Evolutionary conservation across 352 stramenopile species (phyloP).

Genomic region (Pythium aquatile): DNA sequence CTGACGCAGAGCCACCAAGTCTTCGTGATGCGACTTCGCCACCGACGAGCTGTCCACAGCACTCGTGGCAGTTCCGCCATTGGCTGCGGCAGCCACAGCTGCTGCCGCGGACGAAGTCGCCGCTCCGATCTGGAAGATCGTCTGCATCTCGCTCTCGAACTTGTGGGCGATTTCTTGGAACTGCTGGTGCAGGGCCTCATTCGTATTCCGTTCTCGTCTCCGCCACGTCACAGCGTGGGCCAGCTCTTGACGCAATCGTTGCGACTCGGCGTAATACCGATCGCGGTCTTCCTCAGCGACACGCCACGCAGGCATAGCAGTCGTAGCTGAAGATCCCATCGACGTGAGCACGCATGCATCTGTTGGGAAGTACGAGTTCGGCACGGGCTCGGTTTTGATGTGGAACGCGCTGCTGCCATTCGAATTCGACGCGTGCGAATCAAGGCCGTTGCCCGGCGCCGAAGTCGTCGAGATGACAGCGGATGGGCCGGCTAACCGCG

Average conservation of each 20-base stretch:
- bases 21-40: constrained; percentile 34
- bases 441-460: background rate
- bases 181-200: constrained; percentile 37
- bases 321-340: constrained; percentile 33
- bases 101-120: constrained; percentile 16
- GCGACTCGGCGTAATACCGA: constrained; percentile 65
- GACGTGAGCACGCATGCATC: constrained; percentile 54
- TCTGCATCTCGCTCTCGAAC: constrained; percentile 56
- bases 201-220: constrained; percentile 41
- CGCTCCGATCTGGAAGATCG: constrained; percentile 35
- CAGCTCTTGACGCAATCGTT: constrained; percentile 63
- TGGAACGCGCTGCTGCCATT: constrained; percentile 29
- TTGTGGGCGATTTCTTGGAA: constrained; percentile 56
- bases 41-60: constrained; percentile 12
- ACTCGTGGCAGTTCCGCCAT: constrained; percentile 1
- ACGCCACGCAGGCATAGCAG: constrained; percentile 35
- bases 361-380: constrained; percentile 66
- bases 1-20: constrained; percentile 53
- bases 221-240: constrained; percentile 47
- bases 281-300: constrained; percentile 62
- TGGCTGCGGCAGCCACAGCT: constrained; percentile 15
- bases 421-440: background rate
- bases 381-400: constrained; percentile 63
- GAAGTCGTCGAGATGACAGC: background rate
- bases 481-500: constrained; percentile 38